A percentile compares a stretch with the other conserved stretches of the same genome.
These are phyloP conservation scores for Alternaria brassicicola DNA, from an alignment of 2,329 filamentous ascomycete genomes.

Conservation along the genomic window DNA sequence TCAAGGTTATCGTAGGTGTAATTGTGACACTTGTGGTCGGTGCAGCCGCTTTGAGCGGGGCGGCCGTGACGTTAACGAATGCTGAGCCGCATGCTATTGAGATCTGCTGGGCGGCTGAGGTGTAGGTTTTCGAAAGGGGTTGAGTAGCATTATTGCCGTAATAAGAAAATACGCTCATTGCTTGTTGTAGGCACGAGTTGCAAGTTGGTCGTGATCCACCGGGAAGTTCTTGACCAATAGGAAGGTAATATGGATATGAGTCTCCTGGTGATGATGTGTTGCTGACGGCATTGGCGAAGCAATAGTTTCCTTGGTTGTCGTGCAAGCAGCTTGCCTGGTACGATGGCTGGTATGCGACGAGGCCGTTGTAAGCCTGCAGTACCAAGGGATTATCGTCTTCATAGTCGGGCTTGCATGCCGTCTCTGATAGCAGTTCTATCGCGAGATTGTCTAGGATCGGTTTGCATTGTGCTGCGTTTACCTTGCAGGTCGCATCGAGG, in stretches of 20 bases:
- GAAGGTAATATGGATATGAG: slow-evolving; percentile 83
- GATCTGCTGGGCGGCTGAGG: slow-evolving; percentile 72
- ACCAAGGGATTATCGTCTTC: slow-evolving; percentile 71
- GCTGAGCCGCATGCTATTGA: slow-evolving; percentile 66
- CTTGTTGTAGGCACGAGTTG: slow-evolving; percentile 74
- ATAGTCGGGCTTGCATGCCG: slow-evolving; percentile 76
- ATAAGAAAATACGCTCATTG: slow-evolving; percentile 79
- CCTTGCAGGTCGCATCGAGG: slow-evolving; percentile 78
- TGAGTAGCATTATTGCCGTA: slow-evolving; percentile 70
- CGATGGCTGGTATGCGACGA: slow-evolving; percentile 76
- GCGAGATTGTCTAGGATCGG: slow-evolving; percentile 69
- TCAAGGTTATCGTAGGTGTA: slow-evolving; percentile 39
- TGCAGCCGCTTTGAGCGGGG: slow-evolving; percentile 43
- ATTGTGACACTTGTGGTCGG: slow-evolving; percentile 28
- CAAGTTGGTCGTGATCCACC: slow-evolving; percentile 73
- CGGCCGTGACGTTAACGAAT: slow-evolving; percentile 61
- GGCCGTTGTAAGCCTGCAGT: slow-evolving; percentile 73
- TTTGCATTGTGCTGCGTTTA: slow-evolving; percentile 69
- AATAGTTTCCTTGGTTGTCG: slow-evolving; percentile 68
- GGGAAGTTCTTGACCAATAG: slow-evolving; percentile 75
- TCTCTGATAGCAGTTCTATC: slow-evolving; percentile 63
- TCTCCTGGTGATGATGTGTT: slow-evolving; percentile 74
- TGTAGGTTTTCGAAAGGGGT: slow-evolving; percentile 72
- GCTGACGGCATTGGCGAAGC: slow-evolving; percentile 84
- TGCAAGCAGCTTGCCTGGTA: slow-evolving; percentile 83